A percentile compares a stretch with the other conserved stretches of the same genome.
Conservation (phyloP, 1,284 basidiomycete species). For the Trametes hirsuta region DNA sequence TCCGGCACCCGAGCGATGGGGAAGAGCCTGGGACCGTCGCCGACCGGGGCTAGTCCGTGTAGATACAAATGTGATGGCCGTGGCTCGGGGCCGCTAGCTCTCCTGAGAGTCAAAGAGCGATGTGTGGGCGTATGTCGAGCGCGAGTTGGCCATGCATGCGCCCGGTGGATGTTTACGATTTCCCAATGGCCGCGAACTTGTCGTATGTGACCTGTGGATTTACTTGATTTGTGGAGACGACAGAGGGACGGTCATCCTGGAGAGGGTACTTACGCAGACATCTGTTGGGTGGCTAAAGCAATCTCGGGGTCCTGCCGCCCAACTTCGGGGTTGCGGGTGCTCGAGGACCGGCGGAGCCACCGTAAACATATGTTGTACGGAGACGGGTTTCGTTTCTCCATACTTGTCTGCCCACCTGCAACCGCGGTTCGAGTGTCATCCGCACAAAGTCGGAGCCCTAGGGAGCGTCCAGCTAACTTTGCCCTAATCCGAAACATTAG, state of each 20-base stretch:
- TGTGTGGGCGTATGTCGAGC: constrained; percentile 22
- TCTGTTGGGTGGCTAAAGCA: too few species aligned
- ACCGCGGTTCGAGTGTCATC: neutral
- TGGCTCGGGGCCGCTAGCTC: neutral
- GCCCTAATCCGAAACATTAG: too few species aligned
- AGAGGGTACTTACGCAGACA: too few species aligned
- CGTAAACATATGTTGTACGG: neutral
- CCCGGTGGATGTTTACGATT: neutral
- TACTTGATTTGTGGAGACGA: neutral
- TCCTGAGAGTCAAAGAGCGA: constrained; percentile 17
- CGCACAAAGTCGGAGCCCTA: too few species aligned
- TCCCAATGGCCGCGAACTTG: neutral
- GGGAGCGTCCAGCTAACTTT: too few species aligned
- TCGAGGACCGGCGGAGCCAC: neutral
- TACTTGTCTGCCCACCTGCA: neutral
- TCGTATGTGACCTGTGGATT: neutral
- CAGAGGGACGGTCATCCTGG: neutral
- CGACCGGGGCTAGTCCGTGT: neutral
- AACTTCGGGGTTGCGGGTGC: neutral
- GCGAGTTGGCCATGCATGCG: constrained; percentile 10
- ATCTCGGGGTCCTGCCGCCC: too few species aligned
- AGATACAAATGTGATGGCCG: neutral
- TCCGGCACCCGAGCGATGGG: neutral
- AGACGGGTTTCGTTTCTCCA: neutral
- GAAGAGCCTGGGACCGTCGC: too few species aligned